These are phyloP conservation scores for Abelmoschus esculentus DNA, from an alignment of 345 rosid species.

Conservation along the genomic window DNA sequence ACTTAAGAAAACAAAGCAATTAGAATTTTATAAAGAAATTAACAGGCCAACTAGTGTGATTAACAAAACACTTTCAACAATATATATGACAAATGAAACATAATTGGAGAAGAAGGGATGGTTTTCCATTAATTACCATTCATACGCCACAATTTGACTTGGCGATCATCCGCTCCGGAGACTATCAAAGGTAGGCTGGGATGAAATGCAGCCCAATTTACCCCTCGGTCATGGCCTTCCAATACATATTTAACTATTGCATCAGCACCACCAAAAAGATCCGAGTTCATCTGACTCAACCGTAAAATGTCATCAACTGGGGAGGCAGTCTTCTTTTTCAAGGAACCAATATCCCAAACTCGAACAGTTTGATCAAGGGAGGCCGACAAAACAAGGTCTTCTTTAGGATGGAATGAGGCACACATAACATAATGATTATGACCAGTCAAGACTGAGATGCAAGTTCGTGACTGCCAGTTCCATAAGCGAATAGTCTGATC, in stretches of 20 bases:
- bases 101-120: not conserved
- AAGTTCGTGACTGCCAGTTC: slow-evolving; percentile 98
- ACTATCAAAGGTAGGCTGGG: slow-evolving; percentile 91
- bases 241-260: slow-evolving; percentile 90
- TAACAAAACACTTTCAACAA: not conserved
- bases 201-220: slow-evolving; percentile 98
- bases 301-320: slow-evolving; percentile 89
- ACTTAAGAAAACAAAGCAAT: not conserved
- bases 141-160: slow-evolving; percentile 98
- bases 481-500: slow-evolving; percentile 97
- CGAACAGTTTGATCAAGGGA: slow-evolving; percentile 96
- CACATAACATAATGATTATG: slow-evolving; percentile 99
- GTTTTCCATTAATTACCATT: slow-evolving; percentile 42
- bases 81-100: not conserved
- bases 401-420: slow-evolving; percentile 94
- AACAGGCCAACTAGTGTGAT: not conserved
- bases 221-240: slow-evolving; percentile 98
- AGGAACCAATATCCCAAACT: slow-evolving; percentile 93
- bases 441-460: slow-evolving; percentile 91
- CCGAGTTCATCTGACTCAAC: slow-evolving; percentile 88
- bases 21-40: not conserved
- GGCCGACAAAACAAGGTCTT: slow-evolving; percentile 92
- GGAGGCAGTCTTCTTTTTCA: slow-evolving; percentile 79
- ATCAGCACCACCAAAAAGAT: slow-evolving; percentile 91
- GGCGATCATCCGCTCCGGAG: slow-evolving; percentile 98